Base-by-base conservation (phyloP, 192 early-diverging fungal genomes). In the Gamsiella multidivaricata region DNA sequence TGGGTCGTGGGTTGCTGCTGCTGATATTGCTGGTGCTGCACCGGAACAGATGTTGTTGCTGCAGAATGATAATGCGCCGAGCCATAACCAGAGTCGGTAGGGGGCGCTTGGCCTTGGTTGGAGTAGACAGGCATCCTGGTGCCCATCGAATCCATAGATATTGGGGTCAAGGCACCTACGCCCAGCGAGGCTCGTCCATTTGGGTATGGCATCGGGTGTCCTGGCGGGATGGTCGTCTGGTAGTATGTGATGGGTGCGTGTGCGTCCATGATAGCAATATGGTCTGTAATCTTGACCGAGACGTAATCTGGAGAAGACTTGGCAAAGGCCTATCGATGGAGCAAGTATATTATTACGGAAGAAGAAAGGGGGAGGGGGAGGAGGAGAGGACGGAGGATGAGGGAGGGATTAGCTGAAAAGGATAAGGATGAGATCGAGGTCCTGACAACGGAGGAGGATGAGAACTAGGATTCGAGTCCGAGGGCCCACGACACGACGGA, bases 191-290 rank as follows among this genome's bases (percentile, higher is more conserved):
- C 33, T 10, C 65, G 34, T 29, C 65, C 65, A 8, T 51, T 61
- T 2, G 53, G 43, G 31, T 69, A 68, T 17, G 61, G 61, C 54
- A 72, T 45, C 6, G 68, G 53, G 14, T 56, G 64, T 29, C 31
- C 53, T 46, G 64, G 55, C 11, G 50, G 69, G 5, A 72, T 49
- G 26, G 59, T 62, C 6, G 70, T 50, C 37, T 73, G 70, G 39
- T 73, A 73, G 49, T 73, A 65, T n/a, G 61, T 51, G 15, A 71
- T 45, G 20, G 61, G 60, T 20, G 70, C 46, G 23, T 64, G 58
- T 36, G 68, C 37, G 31, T 70, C 61, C 61, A 65, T 73, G 54
- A 46, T 64, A 37, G 28, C 5, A 31, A 20, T 8, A 22, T 52
- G 28, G 20, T 22, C 15, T 46, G 17, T 10, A 46, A n/a, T 46